Conservation (phyloP, 345 rosid species). For the Reutealis trisperma region DNA sequence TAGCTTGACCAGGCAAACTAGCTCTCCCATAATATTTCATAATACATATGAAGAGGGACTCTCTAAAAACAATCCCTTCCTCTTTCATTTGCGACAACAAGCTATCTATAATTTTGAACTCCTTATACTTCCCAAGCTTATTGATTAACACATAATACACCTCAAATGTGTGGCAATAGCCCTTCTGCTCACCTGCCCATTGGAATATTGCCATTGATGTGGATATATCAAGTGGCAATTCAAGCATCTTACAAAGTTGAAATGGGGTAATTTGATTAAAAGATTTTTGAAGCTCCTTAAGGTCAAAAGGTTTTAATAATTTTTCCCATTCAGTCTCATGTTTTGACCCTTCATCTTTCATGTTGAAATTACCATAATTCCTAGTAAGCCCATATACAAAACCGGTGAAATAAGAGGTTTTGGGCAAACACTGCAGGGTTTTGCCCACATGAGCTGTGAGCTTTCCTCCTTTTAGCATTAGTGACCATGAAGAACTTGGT, state of each 20-base stretch:
- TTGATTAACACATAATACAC: conserved; percentile 58
- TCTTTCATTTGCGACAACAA: conserved; percentile 75
- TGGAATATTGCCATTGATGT: conserved; percentile 64
- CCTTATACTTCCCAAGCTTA: conserved; percentile 68
- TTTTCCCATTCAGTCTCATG: conserved; percentile 76
- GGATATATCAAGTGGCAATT: conserved; percentile 65
- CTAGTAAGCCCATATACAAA: conserved; percentile 27
- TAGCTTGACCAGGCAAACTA: conserved; percentile 77
- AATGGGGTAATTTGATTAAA: conserved; percentile 31
- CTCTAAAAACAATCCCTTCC: conserved; percentile 64
- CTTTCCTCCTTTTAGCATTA: conserved; percentile 49
- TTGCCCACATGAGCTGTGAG: conserved; percentile 36
- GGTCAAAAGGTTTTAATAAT: conserved; percentile 74
- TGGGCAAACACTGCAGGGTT: conserved; percentile 28
- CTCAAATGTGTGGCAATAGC: conserved; percentile 63
- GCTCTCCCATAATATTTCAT: conserved; percentile 70
- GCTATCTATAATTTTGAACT: conserved; percentile 63
- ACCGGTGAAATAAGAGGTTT: conserved; percentile 1
- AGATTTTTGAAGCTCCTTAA: conserved; percentile 57
- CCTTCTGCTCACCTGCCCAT: conserved; percentile 65
- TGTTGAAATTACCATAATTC: conserved; percentile 10
- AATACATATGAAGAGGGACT: conserved; percentile 65
- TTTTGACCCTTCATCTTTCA: conserved; percentile 29
- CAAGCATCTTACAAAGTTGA: conserved; percentile 43
- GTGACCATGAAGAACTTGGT: background rate